Evolutionary conservation across 2,329 filamentous ascomycete genomes (phyloP), one percentile per base, ranked within the genome.

Genomic region (Fusarium nodosum): DNA sequence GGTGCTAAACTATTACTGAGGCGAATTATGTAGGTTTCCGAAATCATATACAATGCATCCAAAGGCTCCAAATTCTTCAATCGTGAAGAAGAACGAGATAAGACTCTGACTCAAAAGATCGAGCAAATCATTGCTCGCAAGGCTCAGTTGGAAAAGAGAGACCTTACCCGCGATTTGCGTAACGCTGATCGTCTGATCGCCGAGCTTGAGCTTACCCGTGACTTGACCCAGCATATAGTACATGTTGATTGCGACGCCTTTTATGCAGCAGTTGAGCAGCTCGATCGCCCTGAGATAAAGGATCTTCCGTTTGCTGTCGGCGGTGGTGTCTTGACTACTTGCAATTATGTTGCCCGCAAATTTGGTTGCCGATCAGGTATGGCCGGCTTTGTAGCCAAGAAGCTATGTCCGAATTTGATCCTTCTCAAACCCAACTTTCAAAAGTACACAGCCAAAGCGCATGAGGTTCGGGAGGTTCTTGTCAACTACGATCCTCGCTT

Each of bases 231-330:
- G 77, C 84, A 88, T 60, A 88, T 98, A 26, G 91, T 98, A 1
- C 96, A 99, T 77, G 87, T 98, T 48, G 96, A 99, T 78, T 98
- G 96, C 79, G 96, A 99, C 82, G 96, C 96, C 18, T 99, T 99
- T 79, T 99, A 96, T 76, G 96, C 96, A 1, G 93, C 96, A 0
- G 96, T 98, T 1, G 96, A 98, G 78, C 93, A 90, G 71, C 85
- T 94, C 5, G 91, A 93, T 74, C 86, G 91, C 1, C 96, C 95
- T 0, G 94, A 97, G 76, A 85, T 99, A 46, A 92, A 91, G 63
- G 85, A 94, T 39, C 83, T 97, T 0, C 96, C 96, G 1, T 97
- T 99, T 81, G 94, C 95, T 1, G 96, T 99, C 0, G 96, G 96
- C 1, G 82, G 77, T 18, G 88, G 88, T 4, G 88, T 91, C 4